Percentiles rank a stretch among this genome's conserved stretches.
Evolutionary conservation across 306 rosid genomes (phyloP).

Genomic region (Sechiopsis laciniata): DNA sequence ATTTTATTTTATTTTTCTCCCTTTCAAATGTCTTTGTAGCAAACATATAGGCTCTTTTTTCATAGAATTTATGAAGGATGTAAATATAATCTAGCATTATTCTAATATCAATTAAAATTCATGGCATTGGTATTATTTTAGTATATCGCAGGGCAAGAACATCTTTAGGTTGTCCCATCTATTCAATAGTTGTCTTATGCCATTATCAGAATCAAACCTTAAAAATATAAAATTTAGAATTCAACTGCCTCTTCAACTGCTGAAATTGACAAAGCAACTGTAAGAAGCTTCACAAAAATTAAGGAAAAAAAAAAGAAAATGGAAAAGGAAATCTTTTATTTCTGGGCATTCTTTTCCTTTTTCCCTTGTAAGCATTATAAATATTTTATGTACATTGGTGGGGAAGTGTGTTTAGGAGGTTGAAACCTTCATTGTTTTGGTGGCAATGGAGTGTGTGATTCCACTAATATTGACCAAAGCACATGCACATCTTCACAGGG

Average conservation of each 20-base stretch:
- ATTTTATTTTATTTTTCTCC: not conserved
- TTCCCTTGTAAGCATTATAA: not conserved
- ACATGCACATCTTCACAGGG: conserved; percentile 83
- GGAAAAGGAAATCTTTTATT: conserved; percentile 1
- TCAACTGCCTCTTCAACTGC: not conserved
- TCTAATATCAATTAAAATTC: not conserved
- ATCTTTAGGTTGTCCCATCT: conserved; percentile 43
- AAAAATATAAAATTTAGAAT: conserved; percentile 21
- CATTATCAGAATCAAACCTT: conserved; percentile 29
- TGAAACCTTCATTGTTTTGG: conserved; percentile 35
- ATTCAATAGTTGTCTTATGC: conserved; percentile 36
- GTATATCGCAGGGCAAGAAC: conserved; percentile 10
- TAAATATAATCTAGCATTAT: not conserved
- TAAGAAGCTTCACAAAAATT: conserved; percentile 6
- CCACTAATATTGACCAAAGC: conserved; percentile 90
- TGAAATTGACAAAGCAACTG: conserved; percentile 22
- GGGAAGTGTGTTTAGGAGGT: not conserved
- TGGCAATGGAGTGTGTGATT: conserved; percentile 57
- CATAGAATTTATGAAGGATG: not conserved
- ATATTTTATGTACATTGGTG: conserved; percentile 35
- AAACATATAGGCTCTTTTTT: too few relatives aligned
- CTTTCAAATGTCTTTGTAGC: not conserved
- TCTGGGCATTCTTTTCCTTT: not conserved
- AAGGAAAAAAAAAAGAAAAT: not conserved
- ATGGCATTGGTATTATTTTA: not conserved